Evolutionary conservation across 352 stramenopile species (phyloP).

Genomic region (Thalassiosira ordinaria): DNA sequence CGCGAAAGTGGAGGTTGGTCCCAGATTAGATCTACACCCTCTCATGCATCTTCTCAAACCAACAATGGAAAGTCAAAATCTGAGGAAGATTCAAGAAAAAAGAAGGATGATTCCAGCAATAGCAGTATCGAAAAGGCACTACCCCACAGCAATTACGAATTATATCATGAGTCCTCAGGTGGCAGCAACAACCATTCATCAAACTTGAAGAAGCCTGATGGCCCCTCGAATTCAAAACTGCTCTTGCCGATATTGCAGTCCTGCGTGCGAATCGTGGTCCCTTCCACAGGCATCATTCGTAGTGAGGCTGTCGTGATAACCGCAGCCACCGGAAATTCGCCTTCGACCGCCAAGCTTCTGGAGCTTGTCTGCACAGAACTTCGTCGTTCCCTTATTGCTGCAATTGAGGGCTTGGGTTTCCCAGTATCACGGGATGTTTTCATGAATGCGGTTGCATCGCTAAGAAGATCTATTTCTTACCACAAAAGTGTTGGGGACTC

Average conservation of each 20-base stretch:
- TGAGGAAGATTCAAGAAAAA: constrained; percentile 1
- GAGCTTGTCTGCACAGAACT: constrained; percentile 70
- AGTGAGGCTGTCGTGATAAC: constrained; percentile 66
- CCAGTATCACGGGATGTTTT: constrained; percentile 77
- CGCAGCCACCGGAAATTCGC: constrained; percentile 36
- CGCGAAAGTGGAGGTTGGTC: constrained; percentile 83
- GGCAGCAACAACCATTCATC: constrained; percentile 9
- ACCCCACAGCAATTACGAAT: constrained; percentile 53
- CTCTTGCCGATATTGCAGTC: constrained; percentile 83
- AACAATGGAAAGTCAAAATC: neutral
- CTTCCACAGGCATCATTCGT: constrained; percentile 54
- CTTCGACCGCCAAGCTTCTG: constrained; percentile 61
- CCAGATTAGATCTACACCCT: constrained; percentile 48
- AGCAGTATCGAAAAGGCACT: constrained; percentile 32
- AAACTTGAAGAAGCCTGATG: constrained; percentile 21
- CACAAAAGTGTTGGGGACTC: constrained; percentile 54
- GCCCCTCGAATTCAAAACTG: constrained; percentile 68
- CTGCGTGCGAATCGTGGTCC: constrained; percentile 68
- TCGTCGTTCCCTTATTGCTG: constrained; percentile 67
- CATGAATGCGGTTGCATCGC: constrained; percentile 62
- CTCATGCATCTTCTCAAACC: constrained; percentile 18
- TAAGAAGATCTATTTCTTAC: constrained; percentile 53
- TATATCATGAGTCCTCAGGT: constrained; percentile 48
- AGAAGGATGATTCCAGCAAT: constrained; percentile 1
- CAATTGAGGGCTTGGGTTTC: constrained; percentile 81